Conservation (phyloP, 805 yeast species). For the Yamadazyma philogaea region DNA sequence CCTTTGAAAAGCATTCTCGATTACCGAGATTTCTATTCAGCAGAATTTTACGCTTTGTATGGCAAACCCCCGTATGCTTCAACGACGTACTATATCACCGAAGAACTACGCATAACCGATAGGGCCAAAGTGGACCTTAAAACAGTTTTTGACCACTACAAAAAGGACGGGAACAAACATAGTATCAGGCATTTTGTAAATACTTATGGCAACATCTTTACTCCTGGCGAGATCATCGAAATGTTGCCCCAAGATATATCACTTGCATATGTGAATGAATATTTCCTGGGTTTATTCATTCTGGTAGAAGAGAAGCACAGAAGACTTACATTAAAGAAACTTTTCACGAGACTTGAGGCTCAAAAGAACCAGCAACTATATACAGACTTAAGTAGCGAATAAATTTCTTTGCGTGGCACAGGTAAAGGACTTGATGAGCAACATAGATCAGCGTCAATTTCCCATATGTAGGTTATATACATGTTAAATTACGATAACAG, state of each 20-base stretch:
- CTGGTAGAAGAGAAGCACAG: conserved; percentile 19
- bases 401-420: too few relatives aligned
- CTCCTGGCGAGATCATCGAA: conserved; percentile 24
- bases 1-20: conserved; percentile 16
- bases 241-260: conserved; percentile 32
- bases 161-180: conserved; percentile 8
- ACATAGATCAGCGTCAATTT: too few relatives aligned
- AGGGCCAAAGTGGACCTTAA: conserved; percentile 12
- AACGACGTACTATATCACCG: conserved; percentile 16
- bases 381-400: conserved; percentile 16
- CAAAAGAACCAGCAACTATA: conserved; percentile 19
- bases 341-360: conserved; percentile 28
- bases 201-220: conserved; percentile 19
- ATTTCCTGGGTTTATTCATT: conserved; percentile 19
- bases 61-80: conserved; percentile 22
- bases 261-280: conserved; percentile 26
- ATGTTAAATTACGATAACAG: not conserved
- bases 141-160: conserved; percentile 20
- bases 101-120: not conserved
- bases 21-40: conserved; percentile 29
- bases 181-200: conserved; percentile 30
- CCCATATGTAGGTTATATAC: not conserved
- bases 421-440: too few relatives aligned
- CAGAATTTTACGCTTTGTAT: conserved; percentile 29
- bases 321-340: conserved; percentile 22